Percentiles rank a stretch among this genome's conserved stretches.
These are phyloP conservation scores for Reticulomyxa filosa DNA, from an alignment of 78 protist genomes.

Conservation along the genomic window DNA sequence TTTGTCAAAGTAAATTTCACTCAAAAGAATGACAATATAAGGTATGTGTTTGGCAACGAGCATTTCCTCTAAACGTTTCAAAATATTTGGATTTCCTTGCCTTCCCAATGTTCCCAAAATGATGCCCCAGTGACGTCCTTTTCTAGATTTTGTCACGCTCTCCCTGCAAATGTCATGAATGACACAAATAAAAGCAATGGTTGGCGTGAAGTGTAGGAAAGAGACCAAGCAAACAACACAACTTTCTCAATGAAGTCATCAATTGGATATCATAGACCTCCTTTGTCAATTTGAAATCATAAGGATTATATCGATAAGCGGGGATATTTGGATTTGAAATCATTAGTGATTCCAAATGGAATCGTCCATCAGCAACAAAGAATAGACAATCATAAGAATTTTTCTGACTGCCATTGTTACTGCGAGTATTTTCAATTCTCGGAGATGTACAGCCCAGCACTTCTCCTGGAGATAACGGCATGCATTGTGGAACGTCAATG, in stretches of 20 bases:
- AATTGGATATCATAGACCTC: not conserved
- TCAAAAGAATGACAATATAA: not conserved
- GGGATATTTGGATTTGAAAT: slow-evolving; percentile 70
- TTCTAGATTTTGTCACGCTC: slow-evolving; percentile 28
- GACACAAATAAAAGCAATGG: too few relatives aligned
- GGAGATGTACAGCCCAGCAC: slow-evolving; percentile 79
- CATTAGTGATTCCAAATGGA: slow-evolving; percentile 87
- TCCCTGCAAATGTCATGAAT: too few relatives aligned
- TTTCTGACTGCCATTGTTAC: too few relatives aligned
- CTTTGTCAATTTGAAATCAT: slow-evolving; percentile 29
- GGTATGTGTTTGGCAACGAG: not conserved
- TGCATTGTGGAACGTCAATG: slow-evolving; percentile 61
- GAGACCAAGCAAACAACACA: too few relatives aligned
- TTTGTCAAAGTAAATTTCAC: too few relatives aligned
- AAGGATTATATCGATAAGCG: slow-evolving; percentile 72
- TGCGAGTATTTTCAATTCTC: slow-evolving; percentile 8
- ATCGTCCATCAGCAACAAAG: slow-evolving; percentile 86
- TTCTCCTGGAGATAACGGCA: slow-evolving; percentile 85
- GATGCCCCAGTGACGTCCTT: slow-evolving; percentile 18
- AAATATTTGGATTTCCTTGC: slow-evolving; percentile 62
- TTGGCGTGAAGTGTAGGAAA: too few relatives aligned
- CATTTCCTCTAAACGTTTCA: slow-evolving; percentile 22
- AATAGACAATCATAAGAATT: slow-evolving; percentile 30
- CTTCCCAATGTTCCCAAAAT: slow-evolving; percentile 78
- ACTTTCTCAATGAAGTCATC: too few relatives aligned